These are phyloP conservation scores for Lunularia cruciata DNA, from an alignment of 225 moss, liverwort and hornwort species.

Conservation along the genomic window DNA sequence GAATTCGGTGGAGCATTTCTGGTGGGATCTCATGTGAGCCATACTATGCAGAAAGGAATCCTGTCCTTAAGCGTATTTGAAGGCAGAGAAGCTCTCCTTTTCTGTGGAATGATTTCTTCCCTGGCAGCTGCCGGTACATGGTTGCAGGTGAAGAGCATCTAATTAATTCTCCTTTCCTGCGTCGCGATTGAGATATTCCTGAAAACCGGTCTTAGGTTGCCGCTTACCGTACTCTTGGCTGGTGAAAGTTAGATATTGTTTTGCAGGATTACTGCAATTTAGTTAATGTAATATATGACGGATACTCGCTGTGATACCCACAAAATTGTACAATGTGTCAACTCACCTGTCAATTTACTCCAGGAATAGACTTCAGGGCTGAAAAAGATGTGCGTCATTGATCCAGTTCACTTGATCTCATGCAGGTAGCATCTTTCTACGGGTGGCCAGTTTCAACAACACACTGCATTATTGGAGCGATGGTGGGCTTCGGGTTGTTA, in stretches of 20 bases:
- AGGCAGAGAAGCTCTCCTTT: slow-evolving; percentile 69
- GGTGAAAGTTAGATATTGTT: no score
- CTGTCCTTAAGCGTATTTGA: slow-evolving; percentile 61
- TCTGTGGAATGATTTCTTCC: slow-evolving; percentile 87
- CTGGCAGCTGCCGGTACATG: slow-evolving; percentile 96
- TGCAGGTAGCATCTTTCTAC: slow-evolving; percentile 91
- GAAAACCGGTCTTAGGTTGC: no score
- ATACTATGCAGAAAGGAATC: slow-evolving; percentile 96
- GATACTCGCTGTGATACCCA: no score
- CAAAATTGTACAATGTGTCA: no score
- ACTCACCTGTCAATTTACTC: no score
- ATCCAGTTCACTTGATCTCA: background rate
- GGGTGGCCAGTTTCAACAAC: slow-evolving; percentile 98
- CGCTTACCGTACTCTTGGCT: no score
- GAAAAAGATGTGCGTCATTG: background rate
- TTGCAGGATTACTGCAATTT: no score
- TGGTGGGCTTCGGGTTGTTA: slow-evolving; percentile 88
- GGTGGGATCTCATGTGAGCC: slow-evolving; percentile 92
- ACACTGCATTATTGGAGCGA: slow-evolving; percentile 93
- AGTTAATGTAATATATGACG: no score
- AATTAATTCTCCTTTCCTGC: background rate
- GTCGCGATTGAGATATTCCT: no score
- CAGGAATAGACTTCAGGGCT: no score
- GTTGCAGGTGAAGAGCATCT: slow-evolving; percentile 61
- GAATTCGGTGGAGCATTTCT: slow-evolving; percentile 79